phyloP scores from a whole-genome alignment of 768 basidiomycete genomes.

The Chalciporus pseudorubinellus region DNA sequence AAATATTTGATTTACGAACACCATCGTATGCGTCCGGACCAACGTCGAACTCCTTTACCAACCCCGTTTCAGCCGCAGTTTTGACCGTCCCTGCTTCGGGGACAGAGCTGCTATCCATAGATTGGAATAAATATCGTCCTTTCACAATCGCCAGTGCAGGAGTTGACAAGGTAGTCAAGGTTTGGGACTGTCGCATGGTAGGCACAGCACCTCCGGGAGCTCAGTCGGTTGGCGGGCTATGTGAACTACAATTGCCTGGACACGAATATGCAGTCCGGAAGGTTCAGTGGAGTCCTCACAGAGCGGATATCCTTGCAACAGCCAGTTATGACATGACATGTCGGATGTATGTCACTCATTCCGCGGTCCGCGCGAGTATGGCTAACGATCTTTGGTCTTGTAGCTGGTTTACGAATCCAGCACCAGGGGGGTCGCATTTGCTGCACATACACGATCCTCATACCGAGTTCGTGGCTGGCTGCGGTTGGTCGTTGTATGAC shows the following conservation, averaged over 20 bases:
- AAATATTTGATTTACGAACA: slow-evolving; percentile 75
- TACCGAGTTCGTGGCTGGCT: slow-evolving; percentile 93
- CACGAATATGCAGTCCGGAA: slow-evolving; percentile 91
- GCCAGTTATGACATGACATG: slow-evolving; percentile 96
- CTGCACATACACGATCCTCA: slow-evolving; percentile 80
- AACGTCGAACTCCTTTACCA: slow-evolving; percentile 55
- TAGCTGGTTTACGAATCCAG: slow-evolving; percentile 74
- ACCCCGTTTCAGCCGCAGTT: slow-evolving; percentile 65
- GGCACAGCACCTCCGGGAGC: slow-evolving; percentile 47
- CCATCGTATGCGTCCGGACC: slow-evolving; percentile 57
- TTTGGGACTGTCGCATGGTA: slow-evolving; percentile 91
- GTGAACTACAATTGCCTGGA: slow-evolving; percentile 68
- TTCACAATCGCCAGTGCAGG: slow-evolving; percentile 74
- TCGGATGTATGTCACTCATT: slow-evolving; percentile 63
- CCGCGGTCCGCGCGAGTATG: background rate
- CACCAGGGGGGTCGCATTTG: slow-evolving; percentile 47
- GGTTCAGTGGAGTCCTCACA: slow-evolving; percentile 86
- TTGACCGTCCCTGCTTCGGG: slow-evolving; percentile 77
- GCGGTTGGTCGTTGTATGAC: slow-evolving; percentile 90
- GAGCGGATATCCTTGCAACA: slow-evolving; percentile 63
- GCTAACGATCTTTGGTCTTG: slow-evolving; percentile 2
- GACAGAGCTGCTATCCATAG: slow-evolving; percentile 76
- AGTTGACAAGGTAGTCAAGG: slow-evolving; percentile 70
- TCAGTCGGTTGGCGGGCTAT: slow-evolving; percentile 64
- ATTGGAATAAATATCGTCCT: slow-evolving; percentile 93